Conservation (phyloP, 805 yeast species). For the Barnettozyma wickerhamii region DNA sequence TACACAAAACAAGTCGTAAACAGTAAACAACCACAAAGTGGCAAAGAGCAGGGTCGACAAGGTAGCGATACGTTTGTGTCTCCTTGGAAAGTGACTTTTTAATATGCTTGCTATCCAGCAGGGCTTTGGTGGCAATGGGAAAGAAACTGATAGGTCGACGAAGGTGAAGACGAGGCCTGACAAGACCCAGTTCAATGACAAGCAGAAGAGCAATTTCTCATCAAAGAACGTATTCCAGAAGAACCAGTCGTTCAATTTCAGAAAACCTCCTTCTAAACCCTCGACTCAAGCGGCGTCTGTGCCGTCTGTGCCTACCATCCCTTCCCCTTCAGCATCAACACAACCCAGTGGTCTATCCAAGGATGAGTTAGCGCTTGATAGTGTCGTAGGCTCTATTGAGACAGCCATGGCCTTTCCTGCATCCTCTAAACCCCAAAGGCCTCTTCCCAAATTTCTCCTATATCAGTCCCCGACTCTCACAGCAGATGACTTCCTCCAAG, state of each 20-base stretch:
- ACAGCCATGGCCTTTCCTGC: conserved; percentile 8
- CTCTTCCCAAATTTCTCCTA: conserved; percentile 32
- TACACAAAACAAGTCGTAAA: no score
- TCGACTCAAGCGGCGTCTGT: no score
- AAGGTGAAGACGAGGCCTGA: no score
- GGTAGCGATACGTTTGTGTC: no score
- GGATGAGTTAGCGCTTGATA: conserved; percentile 13
- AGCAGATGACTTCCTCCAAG: conserved; percentile 22
- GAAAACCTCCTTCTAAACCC: conserved; percentile 1
- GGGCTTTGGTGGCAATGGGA: neutral
- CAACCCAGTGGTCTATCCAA: neutral
- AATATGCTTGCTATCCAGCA: conserved; percentile 2
- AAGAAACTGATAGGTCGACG: no score
- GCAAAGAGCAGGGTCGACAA: no score
- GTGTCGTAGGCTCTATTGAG: conserved; percentile 23
- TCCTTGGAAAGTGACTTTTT: no score
- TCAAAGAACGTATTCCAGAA: conserved; percentile 19
- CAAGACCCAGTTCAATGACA: neutral
- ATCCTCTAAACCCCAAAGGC: conserved; percentile 18
- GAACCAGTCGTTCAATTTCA: conserved; percentile 8
- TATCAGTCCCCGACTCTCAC: conserved; percentile 33
- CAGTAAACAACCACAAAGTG: no score
- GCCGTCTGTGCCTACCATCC: no score
- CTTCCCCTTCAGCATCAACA: neutral
- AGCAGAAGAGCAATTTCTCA: conserved; percentile 10